Percentiles rank a stretch among this genome's conserved stretches.
Evolutionary conservation across 2,329 filamentous ascomycete species (phyloP).

Genomic region (Emydomyces testavorans): DNA sequence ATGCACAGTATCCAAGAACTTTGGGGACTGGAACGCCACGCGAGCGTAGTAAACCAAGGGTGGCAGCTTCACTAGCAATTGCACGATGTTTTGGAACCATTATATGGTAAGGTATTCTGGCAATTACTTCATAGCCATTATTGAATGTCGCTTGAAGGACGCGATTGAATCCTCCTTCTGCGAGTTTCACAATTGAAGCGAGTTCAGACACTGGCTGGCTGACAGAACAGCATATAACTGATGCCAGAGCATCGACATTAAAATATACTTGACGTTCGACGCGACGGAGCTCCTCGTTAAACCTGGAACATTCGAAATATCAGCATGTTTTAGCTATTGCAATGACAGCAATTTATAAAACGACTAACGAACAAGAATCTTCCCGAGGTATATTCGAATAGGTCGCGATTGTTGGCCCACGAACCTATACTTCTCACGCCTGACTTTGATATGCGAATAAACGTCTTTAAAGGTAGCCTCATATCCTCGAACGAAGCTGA

Average conservation of each 20-base stretch:
- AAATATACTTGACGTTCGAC: background rate
- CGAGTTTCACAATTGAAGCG: slow-evolving; percentile 22
- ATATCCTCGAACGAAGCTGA: too few species aligned
- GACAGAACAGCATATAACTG: background rate
- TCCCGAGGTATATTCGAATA: slow-evolving; percentile 5
- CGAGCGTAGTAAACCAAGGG: slow-evolving; percentile 23
- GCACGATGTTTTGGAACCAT: slow-evolving; percentile 21
- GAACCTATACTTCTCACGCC: background rate
- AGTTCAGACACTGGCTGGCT: background rate
- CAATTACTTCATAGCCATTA: slow-evolving; percentile 23
- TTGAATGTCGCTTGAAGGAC: slow-evolving; percentile 24
- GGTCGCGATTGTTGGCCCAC: background rate
- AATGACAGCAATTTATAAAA: background rate
- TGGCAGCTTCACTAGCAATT: slow-evolving; percentile 28
- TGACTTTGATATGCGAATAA: background rate
- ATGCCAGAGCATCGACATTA: background rate
- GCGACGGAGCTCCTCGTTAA: slow-evolving; percentile 3
- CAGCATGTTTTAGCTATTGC: background rate
- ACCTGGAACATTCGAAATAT: background rate
- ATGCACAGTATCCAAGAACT: background rate
- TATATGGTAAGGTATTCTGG: slow-evolving; percentile 26
- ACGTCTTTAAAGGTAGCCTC: too few species aligned
- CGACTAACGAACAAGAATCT: background rate
- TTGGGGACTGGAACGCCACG: slow-evolving; percentile 17
- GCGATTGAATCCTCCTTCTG: slow-evolving; percentile 30